phyloP scores from a whole-genome alignment of 257 asterid species.

The Solanum habrochaites region DNA sequence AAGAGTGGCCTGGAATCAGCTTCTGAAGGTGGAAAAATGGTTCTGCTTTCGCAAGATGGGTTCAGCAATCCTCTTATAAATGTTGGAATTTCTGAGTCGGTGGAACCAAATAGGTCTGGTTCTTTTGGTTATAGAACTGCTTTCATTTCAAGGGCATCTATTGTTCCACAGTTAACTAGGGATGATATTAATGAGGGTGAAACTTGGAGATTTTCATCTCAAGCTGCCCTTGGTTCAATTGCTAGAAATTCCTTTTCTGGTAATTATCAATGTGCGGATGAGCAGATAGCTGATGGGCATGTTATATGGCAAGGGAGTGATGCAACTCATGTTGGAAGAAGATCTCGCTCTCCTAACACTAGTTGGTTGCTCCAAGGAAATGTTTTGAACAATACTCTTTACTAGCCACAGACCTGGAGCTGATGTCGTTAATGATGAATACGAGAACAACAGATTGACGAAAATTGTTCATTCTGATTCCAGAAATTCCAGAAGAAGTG shows the following conservation, averaged over 20 bases:
- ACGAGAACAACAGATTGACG: no score
- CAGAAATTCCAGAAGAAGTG: constrained; percentile 44
- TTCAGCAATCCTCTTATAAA: constrained; percentile 5
- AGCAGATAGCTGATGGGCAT: constrained; percentile 12
- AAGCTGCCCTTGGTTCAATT: constrained; percentile 6
- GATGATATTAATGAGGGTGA: constrained; percentile 7
- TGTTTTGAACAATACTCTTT: constrained; percentile 16
- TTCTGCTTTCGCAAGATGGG: constrained; percentile 1
- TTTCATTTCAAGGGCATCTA: constrained; percentile 6
- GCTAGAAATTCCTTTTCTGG: constrained; percentile 13
- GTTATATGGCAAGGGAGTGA: constrained; percentile 12
- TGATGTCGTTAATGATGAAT: not conserved
- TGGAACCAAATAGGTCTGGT: constrained; percentile 18
- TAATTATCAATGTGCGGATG: not conserved
- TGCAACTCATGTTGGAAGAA: constrained; percentile 7
- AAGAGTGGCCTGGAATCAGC: constrained; percentile 12
- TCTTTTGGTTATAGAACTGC: constrained; percentile 16
- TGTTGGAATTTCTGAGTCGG: constrained; percentile 6
- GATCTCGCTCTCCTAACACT: constrained; percentile 2
- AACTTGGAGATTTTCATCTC: not conserved
- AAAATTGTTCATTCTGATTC: no score
- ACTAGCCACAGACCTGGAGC: not conserved
- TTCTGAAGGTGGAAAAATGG: constrained; percentile 10
- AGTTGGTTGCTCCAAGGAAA: constrained; percentile 9
- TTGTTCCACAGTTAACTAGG: constrained; percentile 1